phyloP scores from a whole-genome alignment of 176 grass and related monocot species.

The Eleusine indica region DNA sequence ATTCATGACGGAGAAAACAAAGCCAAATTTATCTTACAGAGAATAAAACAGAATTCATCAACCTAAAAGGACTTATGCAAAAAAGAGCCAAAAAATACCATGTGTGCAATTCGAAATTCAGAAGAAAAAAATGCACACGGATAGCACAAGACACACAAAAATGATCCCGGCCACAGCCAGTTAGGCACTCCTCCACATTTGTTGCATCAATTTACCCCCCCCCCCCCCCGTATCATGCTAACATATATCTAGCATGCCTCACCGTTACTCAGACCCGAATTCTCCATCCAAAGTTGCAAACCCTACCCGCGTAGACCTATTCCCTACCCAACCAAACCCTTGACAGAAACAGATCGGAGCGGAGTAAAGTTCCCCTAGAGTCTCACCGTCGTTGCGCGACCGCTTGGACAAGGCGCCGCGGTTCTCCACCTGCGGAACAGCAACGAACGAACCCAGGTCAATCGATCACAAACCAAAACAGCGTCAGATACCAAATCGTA shows the following conservation, averaged over 20 bases:
- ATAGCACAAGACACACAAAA: background rate
- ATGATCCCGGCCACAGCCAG: background rate
- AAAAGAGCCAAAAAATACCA: background rate
- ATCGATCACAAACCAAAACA: background rate
- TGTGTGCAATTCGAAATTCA: no score
- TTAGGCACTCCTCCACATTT: background rate
- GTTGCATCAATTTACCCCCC: background rate
- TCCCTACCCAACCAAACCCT: slow-evolving; percentile 27
- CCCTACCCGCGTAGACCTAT: background rate
- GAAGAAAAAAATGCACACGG: no score
- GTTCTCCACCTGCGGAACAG: slow-evolving; percentile 62
- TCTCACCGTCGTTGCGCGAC: slow-evolving; percentile 82
- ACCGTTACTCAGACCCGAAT: background rate
- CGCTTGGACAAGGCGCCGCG: slow-evolving; percentile 81
- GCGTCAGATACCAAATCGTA: slow-evolving; percentile 10
- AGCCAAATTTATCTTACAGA: background rate
- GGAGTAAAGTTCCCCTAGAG: background rate
- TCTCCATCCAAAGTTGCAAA: background rate
- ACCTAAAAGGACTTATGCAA: background rate
- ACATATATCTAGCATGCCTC: background rate
- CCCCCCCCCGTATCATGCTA: no score
- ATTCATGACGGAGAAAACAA: background rate
- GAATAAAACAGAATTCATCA: background rate
- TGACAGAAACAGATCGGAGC: background rate
- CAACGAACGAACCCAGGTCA: slow-evolving; percentile 34